These are phyloP conservation scores for Fusarium nematophilum DNA, from an alignment of 2,329 filamentous ascomycete genomes.

Conservation along the genomic window DNA sequence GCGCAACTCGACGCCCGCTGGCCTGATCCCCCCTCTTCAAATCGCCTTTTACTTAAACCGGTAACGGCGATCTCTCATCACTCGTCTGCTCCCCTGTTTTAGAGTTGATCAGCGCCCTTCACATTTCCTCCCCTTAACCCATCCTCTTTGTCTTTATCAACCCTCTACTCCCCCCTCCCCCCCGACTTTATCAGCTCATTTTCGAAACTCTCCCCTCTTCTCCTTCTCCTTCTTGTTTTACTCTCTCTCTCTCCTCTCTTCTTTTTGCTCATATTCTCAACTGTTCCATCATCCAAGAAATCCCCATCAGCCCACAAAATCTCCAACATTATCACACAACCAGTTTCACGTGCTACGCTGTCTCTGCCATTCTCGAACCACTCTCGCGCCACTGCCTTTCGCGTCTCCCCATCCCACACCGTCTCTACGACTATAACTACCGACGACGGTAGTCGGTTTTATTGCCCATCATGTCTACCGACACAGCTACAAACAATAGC, in stretches of 20 bases:
- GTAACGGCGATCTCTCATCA: constrained; percentile 45
- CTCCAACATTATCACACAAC: constrained; percentile 32
- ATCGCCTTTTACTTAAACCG: constrained; percentile 38
- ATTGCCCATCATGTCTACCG: constrained; percentile 48
- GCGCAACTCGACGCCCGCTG: constrained; percentile 27
- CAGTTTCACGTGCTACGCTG: constrained; percentile 42
- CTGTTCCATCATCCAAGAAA: constrained; percentile 7
- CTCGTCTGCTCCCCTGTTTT: constrained; percentile 40
- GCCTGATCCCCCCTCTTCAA: constrained; percentile 30
- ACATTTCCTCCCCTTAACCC: constrained; percentile 31
- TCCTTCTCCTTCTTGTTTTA: constrained; percentile 8
- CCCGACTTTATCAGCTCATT: constrained; percentile 5
- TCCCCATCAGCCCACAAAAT: constrained; percentile 37
- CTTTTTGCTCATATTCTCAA: constrained; percentile 24
- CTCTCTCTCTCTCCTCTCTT: constrained; percentile 22
- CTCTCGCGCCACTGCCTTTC: constrained; percentile 39
- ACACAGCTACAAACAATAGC: constrained; percentile 45
- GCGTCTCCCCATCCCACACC: constrained; percentile 40
- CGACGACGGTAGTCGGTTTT: constrained; percentile 31
- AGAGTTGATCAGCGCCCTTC: constrained; percentile 43
- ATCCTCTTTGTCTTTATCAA: constrained; percentile 38
- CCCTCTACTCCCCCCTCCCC: constrained; percentile 27
- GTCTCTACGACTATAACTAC: constrained; percentile 43
- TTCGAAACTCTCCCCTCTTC: constrained; percentile 22
- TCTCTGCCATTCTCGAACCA: constrained; percentile 43